Base-by-base conservation (phyloP, 2,329 filamentous ascomycete species). In the Hymenotorrendiella dingleyae region DNA sequence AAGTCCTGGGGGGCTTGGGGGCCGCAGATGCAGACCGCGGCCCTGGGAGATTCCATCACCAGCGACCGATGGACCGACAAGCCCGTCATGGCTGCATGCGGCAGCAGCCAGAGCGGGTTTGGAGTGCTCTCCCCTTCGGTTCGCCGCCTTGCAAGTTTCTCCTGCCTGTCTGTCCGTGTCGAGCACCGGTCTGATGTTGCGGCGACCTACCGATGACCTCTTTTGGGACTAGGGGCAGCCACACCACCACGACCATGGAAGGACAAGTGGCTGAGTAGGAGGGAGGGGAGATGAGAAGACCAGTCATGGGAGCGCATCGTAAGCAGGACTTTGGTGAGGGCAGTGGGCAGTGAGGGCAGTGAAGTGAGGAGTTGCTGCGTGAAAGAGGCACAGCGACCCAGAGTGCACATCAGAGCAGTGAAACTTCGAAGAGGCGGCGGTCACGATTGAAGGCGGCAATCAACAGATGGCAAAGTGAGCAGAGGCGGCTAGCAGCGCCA, bases 381-480 rank as follows among this genome's bases (percentile, higher is more conserved):
- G 39, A 6, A 34, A 41, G 26, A 26, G 39, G 39, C 39, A 41
- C 39, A 41, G 39, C 12, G 22, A n/a, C 11, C 8, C n/a, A 14
- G 11, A 10, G 30, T 4, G 27, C 28, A 12, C 28, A 17, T 29
- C 22, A 23, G 22, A 7, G 26, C 36, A 22, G 27, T 40, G 37
- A 40, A 40, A 33, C 28, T 27, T 23, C 23, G 19, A 17, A 12
- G 22, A 14, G n/a, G n/a, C 14, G 21, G 14, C 19, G 14, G 22
- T 21, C 14, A 27, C 22, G 35, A 37, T 16, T 27, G 23, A 11
- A 11, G 23, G 7, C 23, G 14, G n/a, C 14, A 16, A 23, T 34
- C 35, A 17, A 23, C 14, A 9, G 35, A 30, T 30, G 28, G 22
- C 22, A n/a, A n/a, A n/a, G n/a, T n/a, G n/a, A n/a, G n/a, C n/a